Percentiles rank a stretch among this genome's conserved stretches.
Conservation (phyloP, 768 basidiomycete species). For the Suillus fuscotomentosus region DNA sequence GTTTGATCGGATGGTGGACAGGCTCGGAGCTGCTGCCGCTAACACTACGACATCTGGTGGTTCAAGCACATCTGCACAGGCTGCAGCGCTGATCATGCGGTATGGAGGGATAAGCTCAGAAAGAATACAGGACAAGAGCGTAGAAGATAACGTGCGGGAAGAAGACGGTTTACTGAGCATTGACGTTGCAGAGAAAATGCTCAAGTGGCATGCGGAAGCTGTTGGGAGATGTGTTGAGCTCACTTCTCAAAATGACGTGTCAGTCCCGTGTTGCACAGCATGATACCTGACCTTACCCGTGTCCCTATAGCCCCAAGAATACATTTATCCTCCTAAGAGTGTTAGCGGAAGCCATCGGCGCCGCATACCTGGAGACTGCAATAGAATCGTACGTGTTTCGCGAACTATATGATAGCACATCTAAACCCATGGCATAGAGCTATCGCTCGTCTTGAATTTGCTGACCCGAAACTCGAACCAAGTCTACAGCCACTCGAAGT, state of each 20-base stretch:
- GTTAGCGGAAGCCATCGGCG: conserved; percentile 82
- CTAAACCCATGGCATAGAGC: conserved; percentile 38
- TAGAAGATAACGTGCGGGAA: conserved; percentile 71
- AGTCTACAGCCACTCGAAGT: conserved; percentile 65
- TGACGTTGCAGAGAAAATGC: conserved; percentile 81
- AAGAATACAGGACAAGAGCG: conserved; percentile 45
- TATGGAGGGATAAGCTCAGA: conserved; percentile 77
- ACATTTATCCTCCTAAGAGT: conserved; percentile 80
- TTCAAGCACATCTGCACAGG: conserved; percentile 74
- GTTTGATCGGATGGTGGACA: conserved; percentile 91
- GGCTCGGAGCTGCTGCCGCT: conserved; percentile 71
- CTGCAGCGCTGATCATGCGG: conserved; percentile 86
- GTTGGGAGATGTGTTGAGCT: conserved; percentile 93
- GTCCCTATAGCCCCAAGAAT: conserved; percentile 73
- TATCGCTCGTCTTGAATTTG: conserved; percentile 70
- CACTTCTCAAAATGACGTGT: conserved; percentile 82
- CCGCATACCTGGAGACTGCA: conserved; percentile 85
- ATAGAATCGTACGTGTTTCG: conserved; percentile 77
- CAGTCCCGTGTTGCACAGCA: conserved; percentile 27
- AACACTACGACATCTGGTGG: conserved; percentile 58
- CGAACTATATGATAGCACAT: neutral
- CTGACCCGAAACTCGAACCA: conserved; percentile 80
- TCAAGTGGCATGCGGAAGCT: conserved; percentile 98
- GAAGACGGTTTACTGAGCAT: conserved; percentile 82
- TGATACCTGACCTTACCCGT: conserved; percentile 9